Percentiles rank a stretch among this genome's conserved stretches.
Evolutionary conservation across 495 filamentous ascomycete genomes (phyloP).

Genomic region (Penicillium steckii): DNA sequence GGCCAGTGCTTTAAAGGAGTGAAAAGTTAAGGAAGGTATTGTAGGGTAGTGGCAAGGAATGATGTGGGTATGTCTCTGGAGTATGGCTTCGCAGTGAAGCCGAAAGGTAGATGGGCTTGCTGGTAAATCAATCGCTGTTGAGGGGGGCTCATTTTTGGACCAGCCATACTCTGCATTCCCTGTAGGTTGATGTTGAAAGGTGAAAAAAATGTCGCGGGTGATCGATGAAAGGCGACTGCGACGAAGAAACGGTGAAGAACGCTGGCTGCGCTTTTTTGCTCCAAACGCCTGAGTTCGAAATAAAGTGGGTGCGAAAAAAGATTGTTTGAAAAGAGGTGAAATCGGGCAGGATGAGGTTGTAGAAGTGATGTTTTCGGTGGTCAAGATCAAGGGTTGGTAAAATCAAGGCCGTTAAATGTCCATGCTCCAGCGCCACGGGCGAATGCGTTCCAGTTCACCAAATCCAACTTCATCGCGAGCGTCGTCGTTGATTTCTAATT

Average conservation of each 20-base stretch:
- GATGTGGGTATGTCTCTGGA: neutral
- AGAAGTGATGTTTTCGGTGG: neutral
- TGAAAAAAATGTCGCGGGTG: neutral
- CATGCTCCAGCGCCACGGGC: slow-evolving; percentile 50
- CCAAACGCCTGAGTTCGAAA: slow-evolving; percentile 11
- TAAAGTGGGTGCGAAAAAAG: slow-evolving; percentile 1
- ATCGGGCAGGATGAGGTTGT: neutral
- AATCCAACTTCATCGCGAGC: slow-evolving; percentile 32
- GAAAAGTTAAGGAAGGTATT: neutral
- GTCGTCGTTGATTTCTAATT: slow-evolving; percentile 42
- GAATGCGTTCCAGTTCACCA: slow-evolving; percentile 40
- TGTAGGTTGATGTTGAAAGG: slow-evolving; percentile 1
- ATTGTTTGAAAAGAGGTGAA: slow-evolving; percentile 4
- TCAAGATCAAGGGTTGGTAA: neutral
- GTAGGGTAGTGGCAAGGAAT: slow-evolving; percentile 2
- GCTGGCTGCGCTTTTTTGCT: slow-evolving; percentile 19
- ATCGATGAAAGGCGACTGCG: slow-evolving; percentile 3
- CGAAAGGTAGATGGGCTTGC: neutral
- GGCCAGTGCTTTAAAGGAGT: neutral
- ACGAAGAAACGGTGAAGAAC: slow-evolving; percentile 4
- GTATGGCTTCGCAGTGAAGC: slow-evolving; percentile 2
- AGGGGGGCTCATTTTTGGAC: slow-evolving; percentile 17
- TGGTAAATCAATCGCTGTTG: slow-evolving; percentile 4
- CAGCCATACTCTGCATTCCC: slow-evolving; percentile 21
- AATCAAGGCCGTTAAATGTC: slow-evolving; percentile 33